Evolutionary conservation across 495 filamentous ascomycete genomes (phyloP), one percentile per base, ranked within the genome.

Genomic region (Penicillium cinerascens): DNA sequence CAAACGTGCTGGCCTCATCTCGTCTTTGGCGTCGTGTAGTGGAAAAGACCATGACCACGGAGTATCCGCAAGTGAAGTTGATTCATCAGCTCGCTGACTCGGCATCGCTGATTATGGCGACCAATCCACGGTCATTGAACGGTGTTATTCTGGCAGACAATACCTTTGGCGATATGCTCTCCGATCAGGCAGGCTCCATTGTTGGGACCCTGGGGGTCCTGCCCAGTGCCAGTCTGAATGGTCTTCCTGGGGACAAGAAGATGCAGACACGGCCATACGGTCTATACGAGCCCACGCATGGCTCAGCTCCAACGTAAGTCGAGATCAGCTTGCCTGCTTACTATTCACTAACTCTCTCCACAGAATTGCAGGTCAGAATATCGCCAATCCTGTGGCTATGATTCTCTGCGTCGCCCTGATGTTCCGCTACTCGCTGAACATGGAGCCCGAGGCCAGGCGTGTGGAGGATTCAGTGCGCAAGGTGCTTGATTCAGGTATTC

Each of bases 371-470:
- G 69, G 69, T 9, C 51, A 64, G 46, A 70, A 74, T 23, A 64
- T 72, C 26, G 71, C 69, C 3, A 91, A 91, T 67, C 87, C 87
- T 6, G 72, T 88, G 26, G 91, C 89, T 21, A 89, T 89, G 60
- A 88, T 96, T 50, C 81, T 96, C 7, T 92, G 87, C 4, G 84
- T 92, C 20, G 90, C 89, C 53, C 88, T 96, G 86, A 88, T 97
- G 88, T 82, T 96, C 58, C 84, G 85, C 52, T 96, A 96, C 73
- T 95, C 89, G 4, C 77, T 97, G 39, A 82, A 82, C 56, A 82
- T 89, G 61, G 86, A 87, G 39, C 72, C 77, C 17, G 82, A 93
- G 61, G 88, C 91, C 4, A 71, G 73, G 47, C 80, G 79, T 33
- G 77, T 97, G 47, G 92, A 97, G 72, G 78, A 84, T 48, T 92